Percentiles rank a stretch among this genome's conserved stretches.
These are phyloP conservation scores for Fraxinus floribunda DNA, from an alignment of 305 asterid species.

Conservation along the genomic window DNA sequence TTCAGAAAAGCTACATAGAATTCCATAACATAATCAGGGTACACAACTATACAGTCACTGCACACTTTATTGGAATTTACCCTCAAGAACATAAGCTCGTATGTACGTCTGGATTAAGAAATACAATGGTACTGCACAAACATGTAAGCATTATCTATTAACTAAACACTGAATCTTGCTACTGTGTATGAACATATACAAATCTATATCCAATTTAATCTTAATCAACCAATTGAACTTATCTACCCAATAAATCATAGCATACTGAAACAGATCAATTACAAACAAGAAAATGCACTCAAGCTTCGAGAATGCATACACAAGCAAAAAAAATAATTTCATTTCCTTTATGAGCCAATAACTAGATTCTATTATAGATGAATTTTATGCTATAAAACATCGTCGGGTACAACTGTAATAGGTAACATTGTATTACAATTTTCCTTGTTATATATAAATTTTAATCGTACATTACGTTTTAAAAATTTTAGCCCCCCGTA, in stretches of 20 bases:
- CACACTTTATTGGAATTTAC: neutral
- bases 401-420: no score
- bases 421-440: no score
- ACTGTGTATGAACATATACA: neutral
- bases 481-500: no score
- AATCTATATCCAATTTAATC: neutral
- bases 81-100: neutral
- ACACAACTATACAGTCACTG: neutral
- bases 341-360: neutral
- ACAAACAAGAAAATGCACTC: neutral
- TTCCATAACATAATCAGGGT: neutral
- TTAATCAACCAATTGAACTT: neutral
- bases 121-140: neutral
- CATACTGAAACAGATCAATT: neutral
- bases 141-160: neutral
- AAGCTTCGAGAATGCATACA: neutral
- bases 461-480: no score
- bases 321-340: neutral
- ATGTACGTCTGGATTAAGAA: neutral
- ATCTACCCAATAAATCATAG: neutral
- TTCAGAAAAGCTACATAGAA: conserved; percentile 8
- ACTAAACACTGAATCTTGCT: neutral
- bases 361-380: no score
- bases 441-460: no score
- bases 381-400: no score